Evolutionary conservation across 495 filamentous ascomycete species (phyloP), one percentile per base, ranked within the genome.

Genomic region (Podospora comata): DNA sequence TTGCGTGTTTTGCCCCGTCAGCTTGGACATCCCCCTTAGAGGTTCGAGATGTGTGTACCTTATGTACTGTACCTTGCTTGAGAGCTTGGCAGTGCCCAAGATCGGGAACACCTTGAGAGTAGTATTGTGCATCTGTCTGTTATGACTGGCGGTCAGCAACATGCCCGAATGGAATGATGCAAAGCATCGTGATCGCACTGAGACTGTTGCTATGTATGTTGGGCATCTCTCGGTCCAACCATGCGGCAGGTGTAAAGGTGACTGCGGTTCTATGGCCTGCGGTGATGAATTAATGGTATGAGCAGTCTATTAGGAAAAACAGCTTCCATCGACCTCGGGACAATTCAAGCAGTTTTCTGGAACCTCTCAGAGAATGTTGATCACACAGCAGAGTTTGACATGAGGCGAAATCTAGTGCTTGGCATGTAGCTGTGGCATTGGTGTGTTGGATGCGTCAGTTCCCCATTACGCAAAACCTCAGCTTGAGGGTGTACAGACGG

Each of bases 11-110:
- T 32, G 30, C 30, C 30, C 4, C 30, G 30, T 7, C 30, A 32
- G 30, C 4, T 6, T 32, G 30, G 30, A 48, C 7, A 48, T 48
- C 39, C 39, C 39, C 23, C 19, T 32, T 13, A 54, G 67, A 74
- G 69, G 48, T 68, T 69, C 62, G 48, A 72, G 20, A 72, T 74
- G 68, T 67, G 57, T 32, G 39, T 48, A 23, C 23, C 23, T 23
- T 23, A 48, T 48, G 39, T 13, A 48, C 2, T 11, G 30, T 48
- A 48, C 9, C 39, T 48, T 18, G 39, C 39, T 48, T 48, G 39
- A 16, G 39, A 16, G 39, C 39, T 48, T 48, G 39, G 39, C 39
- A 48, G 39, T 48, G 39, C 39, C 39, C 39, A 48, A 48, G 39
- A 48, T 48, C 39, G 39, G 39, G 39, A 48, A 48, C 39, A 48